Percentiles rank a stretch among this genome's conserved stretches.
Evolutionary conservation across 164 flowering plant genomes (phyloP).

Genomic region (Paratinospora sagittata): DNA sequence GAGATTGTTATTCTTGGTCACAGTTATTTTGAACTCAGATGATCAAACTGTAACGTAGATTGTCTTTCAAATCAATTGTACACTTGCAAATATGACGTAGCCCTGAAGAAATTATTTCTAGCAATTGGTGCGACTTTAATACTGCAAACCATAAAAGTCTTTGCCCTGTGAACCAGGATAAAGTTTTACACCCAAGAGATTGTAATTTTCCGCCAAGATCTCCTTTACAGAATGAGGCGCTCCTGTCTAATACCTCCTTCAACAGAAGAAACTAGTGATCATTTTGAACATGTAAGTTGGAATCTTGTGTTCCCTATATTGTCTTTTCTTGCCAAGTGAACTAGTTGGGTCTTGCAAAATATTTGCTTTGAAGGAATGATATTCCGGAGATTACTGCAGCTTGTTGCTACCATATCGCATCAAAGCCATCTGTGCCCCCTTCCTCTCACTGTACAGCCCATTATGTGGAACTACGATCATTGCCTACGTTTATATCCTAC

Average conservation of each 20-base stretch:
- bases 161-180: slow-evolving; percentile 44
- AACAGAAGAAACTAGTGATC: slow-evolving; percentile 84
- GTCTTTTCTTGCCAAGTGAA: not conserved
- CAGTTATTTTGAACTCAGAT: not conserved
- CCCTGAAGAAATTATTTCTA: not conserved
- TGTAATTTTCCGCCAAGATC: slow-evolving; percentile 84
- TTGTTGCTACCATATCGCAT: slow-evolving; percentile 88
- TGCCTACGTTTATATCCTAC: slow-evolving; percentile 79
- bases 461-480: slow-evolving; percentile 94
- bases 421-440: slow-evolving; percentile 98
- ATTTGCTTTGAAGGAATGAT: not conserved
- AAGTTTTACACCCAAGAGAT: slow-evolving; percentile 91
- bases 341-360: not conserved
- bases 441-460: slow-evolving; percentile 82
- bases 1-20: not conserved
- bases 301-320: not conserved
- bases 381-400: slow-evolving; percentile 41
- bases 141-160: not conserved
- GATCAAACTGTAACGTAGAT: not conserved
- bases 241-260: slow-evolving; percentile 81
- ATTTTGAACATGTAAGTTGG: slow-evolving; percentile 78
- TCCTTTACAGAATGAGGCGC: slow-evolving; percentile 88
- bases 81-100: not conserved
- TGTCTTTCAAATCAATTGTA: no score
- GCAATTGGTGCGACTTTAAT: not conserved